These are phyloP conservation scores for Lasiodiplodia theobromae DNA, from an alignment of 2,329 filamentous ascomycete genomes.

Conservation along the genomic window DNA sequence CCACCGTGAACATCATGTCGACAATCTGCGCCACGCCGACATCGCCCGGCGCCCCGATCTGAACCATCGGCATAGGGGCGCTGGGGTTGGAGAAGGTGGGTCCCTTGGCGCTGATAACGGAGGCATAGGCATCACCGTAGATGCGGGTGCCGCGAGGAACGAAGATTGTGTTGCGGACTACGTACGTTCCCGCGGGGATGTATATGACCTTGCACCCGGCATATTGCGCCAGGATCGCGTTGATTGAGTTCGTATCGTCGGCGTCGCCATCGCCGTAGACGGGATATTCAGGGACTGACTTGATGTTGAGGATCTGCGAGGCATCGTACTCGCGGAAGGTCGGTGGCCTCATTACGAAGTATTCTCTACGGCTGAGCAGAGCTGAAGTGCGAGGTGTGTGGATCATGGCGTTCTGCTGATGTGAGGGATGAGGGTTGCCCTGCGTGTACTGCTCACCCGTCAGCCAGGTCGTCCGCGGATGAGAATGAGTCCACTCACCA, in stretches of 20 bases:
- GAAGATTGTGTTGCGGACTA: slow-evolving; percentile 33
- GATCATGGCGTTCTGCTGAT: neutral
- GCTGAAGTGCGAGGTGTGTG: neutral
- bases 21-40: slow-evolving; percentile 34
- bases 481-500: neutral
- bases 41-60: slow-evolving; percentile 34
- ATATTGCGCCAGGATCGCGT: slow-evolving; percentile 15
- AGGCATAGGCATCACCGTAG: slow-evolving; percentile 33
- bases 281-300: slow-evolving; percentile 1
- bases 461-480: too few species aligned
- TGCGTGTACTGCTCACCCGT: neutral
- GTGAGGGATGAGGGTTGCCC: slow-evolving; percentile 1
- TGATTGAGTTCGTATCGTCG: slow-evolving; percentile 28
- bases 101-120: slow-evolving; percentile 34
- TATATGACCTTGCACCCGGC: slow-evolving; percentile 29
- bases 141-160: slow-evolving; percentile 32
- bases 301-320: slow-evolving; percentile 29
- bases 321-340: slow-evolving; percentile 20
- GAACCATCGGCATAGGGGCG: slow-evolving; percentile 33
- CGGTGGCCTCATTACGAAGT: slow-evolving; percentile 28
- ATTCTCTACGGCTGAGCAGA: slow-evolving; percentile 5
- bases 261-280: slow-evolving; percentile 23
- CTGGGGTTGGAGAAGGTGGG: slow-evolving; percentile 32
- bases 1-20: slow-evolving; percentile 36
- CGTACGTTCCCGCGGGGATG: slow-evolving; percentile 34